phyloP scores from a whole-genome alignment of 2,329 filamentous ascomycete species.

The Neoascochyta sp. region DNA sequence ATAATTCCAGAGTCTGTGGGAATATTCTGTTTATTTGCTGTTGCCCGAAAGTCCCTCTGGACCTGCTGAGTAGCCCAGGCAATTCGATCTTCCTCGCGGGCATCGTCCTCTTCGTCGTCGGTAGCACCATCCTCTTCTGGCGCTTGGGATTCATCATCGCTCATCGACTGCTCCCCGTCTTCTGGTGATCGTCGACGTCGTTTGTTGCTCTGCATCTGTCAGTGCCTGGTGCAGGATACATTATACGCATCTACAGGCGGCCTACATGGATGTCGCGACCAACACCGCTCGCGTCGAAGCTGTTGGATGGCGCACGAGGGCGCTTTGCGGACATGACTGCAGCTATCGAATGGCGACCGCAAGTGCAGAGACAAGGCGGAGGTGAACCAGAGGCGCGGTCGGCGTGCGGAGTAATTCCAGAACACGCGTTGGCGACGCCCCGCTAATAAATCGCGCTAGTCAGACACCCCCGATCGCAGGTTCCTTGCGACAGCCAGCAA shows the following conservation, averaged over 20 bases:
- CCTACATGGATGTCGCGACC: conserved; percentile 19
- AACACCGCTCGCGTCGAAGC: conserved; percentile 10
- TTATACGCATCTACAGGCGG: conserved; percentile 2
- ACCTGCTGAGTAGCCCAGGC: conserved; percentile 31
- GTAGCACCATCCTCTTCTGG: conserved; percentile 9
- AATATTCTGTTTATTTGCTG: conserved; percentile 52
- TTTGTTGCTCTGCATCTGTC: conserved; percentile 29
- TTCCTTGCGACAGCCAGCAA: too few relatives aligned
- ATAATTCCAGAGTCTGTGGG: conserved; percentile 82
- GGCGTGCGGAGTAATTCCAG: conserved; percentile 5
- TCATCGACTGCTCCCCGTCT: conserved; percentile 16
- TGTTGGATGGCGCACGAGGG: conserved; percentile 22
- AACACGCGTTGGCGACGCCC: conserved; percentile 21
- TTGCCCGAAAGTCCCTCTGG: conserved; percentile 20
- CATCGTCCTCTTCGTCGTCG: conserved; percentile 15
- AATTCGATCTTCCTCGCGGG: conserved; percentile 20
- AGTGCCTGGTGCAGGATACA: conserved; percentile 4
- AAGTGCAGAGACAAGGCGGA: conserved; percentile 1
- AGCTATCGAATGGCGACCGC: conserved; percentile 20
- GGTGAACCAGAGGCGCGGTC: conserved; percentile 1
- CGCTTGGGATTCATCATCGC: conserved; percentile 9
- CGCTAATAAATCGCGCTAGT: conserved; percentile 12
- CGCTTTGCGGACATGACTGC: conserved; percentile 33
- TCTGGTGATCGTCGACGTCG: conserved; percentile 26
- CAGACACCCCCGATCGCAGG: too few relatives aligned